Percentiles rank a stretch among this genome's conserved stretches.
Evolutionary conservation across 139 green algal species (phyloP).

Genomic region (Monoraphidium neglectum): DNA sequence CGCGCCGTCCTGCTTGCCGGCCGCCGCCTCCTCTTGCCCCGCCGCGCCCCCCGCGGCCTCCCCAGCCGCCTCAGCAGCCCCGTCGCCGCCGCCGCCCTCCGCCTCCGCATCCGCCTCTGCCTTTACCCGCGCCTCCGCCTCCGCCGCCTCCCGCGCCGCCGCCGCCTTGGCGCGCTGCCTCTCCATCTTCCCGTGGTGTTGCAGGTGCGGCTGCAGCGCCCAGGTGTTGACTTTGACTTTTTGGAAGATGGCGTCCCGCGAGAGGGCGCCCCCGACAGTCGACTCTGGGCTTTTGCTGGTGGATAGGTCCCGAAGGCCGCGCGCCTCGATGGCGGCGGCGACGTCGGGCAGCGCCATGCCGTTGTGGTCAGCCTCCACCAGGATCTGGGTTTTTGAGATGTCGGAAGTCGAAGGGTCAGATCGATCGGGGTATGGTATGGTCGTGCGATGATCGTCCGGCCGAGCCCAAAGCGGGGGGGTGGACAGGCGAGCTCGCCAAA

Average conservation of each 20-base stretch:
- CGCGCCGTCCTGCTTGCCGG: slow-evolving; percentile 42
- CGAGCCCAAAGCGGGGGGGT: too few relatives aligned
- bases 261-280: slow-evolving; percentile 72
- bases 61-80: slow-evolving; percentile 7
- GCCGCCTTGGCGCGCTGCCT: too few relatives aligned
- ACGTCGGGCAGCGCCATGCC: slow-evolving; percentile 60
- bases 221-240: slow-evolving; percentile 76
- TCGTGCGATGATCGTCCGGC: neutral
- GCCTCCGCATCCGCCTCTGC: neutral
- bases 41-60: neutral
- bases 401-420: neutral
- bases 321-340: slow-evolving; percentile 61
- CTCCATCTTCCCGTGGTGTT: neutral
- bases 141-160: neutral
- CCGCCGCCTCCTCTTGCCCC: slow-evolving; percentile 29
- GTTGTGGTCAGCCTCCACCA: slow-evolving; percentile 67
- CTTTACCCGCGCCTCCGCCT: slow-evolving; percentile 10
- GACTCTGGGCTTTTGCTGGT: slow-evolving; percentile 58
- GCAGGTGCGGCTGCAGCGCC: slow-evolving; percentile 58
- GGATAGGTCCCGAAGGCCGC: slow-evolving; percentile 80
- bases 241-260: slow-evolving; percentile 82
- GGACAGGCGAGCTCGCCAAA: too few relatives aligned
- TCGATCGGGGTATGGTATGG: neutral
- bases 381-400: slow-evolving; percentile 42
- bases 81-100: neutral